phyloP scores from a whole-genome alignment of 208 protist genomes.

The Acanthamoeba quina region DNA sequence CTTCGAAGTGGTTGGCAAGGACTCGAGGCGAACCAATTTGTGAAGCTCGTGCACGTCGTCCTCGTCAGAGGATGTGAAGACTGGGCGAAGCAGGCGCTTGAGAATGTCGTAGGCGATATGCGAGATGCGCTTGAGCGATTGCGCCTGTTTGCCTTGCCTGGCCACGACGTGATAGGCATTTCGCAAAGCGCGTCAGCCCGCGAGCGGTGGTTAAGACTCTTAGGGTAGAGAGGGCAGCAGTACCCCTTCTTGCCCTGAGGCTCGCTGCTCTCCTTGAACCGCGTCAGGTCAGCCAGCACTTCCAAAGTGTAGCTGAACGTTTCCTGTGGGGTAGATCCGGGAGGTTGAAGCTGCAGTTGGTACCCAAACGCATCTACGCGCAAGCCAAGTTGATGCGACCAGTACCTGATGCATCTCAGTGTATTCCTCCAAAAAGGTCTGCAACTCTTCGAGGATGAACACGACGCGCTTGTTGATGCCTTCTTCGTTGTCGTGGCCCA shows the following conservation, averaged over 20 bases:
- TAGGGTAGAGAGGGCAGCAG: neutral
- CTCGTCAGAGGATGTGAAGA: constrained; percentile 44
- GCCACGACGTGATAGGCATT: neutral
- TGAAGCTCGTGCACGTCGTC: constrained; percentile 30
- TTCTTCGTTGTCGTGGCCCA: neutral
- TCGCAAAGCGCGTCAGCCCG: neutral
- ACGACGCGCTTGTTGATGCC: neutral
- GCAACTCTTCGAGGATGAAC: constrained; percentile 51
- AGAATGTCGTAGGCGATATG: constrained; percentile 57
- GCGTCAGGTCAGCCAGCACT: constrained; percentile 61
- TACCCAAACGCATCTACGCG: neutral
- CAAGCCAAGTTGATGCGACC: neutral
- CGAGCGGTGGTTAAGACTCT: neutral
- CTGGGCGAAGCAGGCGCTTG: neutral
- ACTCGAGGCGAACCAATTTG: constrained; percentile 8
- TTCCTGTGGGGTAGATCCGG: neutral
- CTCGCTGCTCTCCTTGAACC: constrained; percentile 51
- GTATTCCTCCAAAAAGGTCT: constrained; percentile 19
- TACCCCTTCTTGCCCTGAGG: neutral
- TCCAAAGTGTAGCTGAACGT: constrained; percentile 73
- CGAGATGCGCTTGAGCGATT: neutral
- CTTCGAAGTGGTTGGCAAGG: neutral
- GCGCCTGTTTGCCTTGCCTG: neutral
- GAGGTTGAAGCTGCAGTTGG: neutral
- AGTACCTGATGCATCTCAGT: neutral